phyloP scores from a whole-genome alignment of 441 rosid species.

The Populus hybrid region DNA sequence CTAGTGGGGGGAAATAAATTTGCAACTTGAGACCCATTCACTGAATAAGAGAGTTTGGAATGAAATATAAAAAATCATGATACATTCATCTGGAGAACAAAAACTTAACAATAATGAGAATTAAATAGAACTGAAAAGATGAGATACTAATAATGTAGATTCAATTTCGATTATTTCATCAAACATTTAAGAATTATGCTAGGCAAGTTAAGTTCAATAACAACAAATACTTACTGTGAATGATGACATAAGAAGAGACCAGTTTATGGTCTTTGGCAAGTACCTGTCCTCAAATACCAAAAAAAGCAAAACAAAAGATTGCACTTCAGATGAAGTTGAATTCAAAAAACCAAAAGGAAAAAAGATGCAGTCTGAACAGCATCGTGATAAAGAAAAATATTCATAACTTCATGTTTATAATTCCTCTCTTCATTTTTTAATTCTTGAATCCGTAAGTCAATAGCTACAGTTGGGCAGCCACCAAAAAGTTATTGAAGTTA shows the following conservation, averaged over 20 bases:
- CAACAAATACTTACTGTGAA: conserved; percentile 50
- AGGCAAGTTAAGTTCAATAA: background rate
- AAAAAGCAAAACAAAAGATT: background rate
- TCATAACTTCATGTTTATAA: background rate
- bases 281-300: conserved; percentile 37
- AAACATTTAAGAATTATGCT: background rate
- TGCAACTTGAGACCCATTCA: background rate
- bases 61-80: background rate
- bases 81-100: background rate
- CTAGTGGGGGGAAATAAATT: background rate
- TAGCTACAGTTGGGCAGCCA: conserved; percentile 24
- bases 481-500: background rate
- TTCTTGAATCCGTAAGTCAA: conserved; percentile 26
- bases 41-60: background rate
- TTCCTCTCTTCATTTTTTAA: conserved; percentile 7
- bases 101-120: background rate
- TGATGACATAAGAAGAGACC: conserved; percentile 79
- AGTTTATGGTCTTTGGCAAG: conserved; percentile 49
- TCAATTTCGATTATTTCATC: background rate
- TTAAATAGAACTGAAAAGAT: background rate
- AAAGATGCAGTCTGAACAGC: background rate
- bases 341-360: background rate
- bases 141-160: background rate
- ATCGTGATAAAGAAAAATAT: background rate
- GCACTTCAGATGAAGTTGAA: background rate